These are phyloP conservation scores for Penicillium griseofulvum DNA, from an alignment of 2,329 filamentous ascomycete genomes.

Conservation along the genomic window DNA sequence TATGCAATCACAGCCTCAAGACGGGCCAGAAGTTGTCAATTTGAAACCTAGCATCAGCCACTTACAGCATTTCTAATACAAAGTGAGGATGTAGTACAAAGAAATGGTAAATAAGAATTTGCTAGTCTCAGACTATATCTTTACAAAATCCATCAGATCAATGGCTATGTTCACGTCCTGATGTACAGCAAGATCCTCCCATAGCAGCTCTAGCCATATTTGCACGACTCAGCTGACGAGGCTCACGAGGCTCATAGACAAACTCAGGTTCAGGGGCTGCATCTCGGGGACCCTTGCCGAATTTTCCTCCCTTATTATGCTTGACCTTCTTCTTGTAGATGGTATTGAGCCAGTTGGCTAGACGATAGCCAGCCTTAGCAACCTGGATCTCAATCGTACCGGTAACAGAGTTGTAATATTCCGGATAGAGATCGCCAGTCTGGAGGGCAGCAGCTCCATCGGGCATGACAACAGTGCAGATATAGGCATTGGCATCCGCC, in stretches of 20 bases:
- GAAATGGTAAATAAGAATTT: background rate
- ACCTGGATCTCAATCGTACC: slow-evolving; percentile 60
- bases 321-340: slow-evolving; percentile 17
- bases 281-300: background rate
- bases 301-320: slow-evolving; percentile 1
- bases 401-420: slow-evolving; percentile 55
- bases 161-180: slow-evolving; percentile 12
- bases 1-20: too few relatives aligned
- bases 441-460: slow-evolving; percentile 57
- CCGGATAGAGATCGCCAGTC: slow-evolving; percentile 61
- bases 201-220: slow-evolving; percentile 22
- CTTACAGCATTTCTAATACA: too few relatives aligned
- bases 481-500: slow-evolving; percentile 61
- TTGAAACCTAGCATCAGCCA: too few relatives aligned
- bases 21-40: too few relatives aligned
- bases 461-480: slow-evolving; percentile 66
- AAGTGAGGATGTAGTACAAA: background rate
- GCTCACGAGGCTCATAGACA: slow-evolving; percentile 6
- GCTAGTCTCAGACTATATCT: background rate
- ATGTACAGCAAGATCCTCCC: slow-evolving; percentile 19
- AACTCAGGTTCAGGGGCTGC: slow-evolving; percentile 3
- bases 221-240: slow-evolving; percentile 16
- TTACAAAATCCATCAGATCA: background rate
- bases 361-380: slow-evolving; percentile 65
- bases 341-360: slow-evolving; percentile 53